Base-by-base conservation (phyloP, 2,329 filamentous ascomycete species). In the Penicillium sumatraense region DNA sequence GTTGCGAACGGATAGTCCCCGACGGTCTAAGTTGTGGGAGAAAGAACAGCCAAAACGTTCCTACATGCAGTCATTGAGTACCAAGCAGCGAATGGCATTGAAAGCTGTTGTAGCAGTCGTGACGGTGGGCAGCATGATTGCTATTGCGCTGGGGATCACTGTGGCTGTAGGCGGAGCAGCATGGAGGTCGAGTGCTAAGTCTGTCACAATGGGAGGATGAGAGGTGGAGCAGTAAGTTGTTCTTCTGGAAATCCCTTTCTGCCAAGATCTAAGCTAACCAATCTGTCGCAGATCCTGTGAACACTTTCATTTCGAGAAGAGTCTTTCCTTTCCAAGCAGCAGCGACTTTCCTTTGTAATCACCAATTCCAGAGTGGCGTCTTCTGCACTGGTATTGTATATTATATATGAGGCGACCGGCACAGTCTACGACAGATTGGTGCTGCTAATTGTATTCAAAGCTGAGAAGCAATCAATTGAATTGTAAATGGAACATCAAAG, bases 111-210 rank as follows among this genome's bases (percentile, higher is more conserved):
- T 80, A 49, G 78, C 75, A 0, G 49, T 79, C n/a, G 53, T 78
- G 11, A 70, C 75, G 7, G 58, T 78, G 18, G 77, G 77, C 5
- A 68, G 67, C 14, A 77, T 77, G 69, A 72, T 79, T 16, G 78
- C 72, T 5, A 72, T 80, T 54, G 78, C 76, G 9, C 58, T 80
- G 55, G 76, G 78, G 3, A 77, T 80, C 53, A 76, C 75, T 1
- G 69, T 70, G 20, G 75, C 74, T 2, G 75, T 79, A 1, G 74
- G 75, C 26, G 76, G 75, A n/a, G 72, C 75, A 5, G 73, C 78
- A 3, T 80, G 76, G 72, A 76, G 69, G 55, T 70, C 62, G 9
- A 67, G 69, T 55, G 63, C 73, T 16, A 61, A 68, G 29, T 65
- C 70, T 20, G 63, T 64, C 21, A 45, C 62, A 1, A 64, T 75